Evolutionary conservation across 768 basidiomycete genomes (phyloP).

Genomic region (Lactarius akahatsu): DNA sequence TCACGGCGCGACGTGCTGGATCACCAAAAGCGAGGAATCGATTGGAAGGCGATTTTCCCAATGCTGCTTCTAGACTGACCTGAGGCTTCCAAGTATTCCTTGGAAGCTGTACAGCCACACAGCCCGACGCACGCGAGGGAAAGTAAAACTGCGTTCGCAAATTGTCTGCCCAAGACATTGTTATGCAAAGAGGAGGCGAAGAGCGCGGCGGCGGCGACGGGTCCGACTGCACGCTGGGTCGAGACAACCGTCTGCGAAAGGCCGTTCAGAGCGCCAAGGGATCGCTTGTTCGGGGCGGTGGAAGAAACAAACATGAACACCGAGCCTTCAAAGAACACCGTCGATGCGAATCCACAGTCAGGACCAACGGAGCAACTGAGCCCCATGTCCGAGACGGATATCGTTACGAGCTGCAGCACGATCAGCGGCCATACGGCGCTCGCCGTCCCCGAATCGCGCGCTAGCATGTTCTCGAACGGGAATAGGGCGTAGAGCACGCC

Average conservation of each 20-base stretch:
- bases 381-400: not conserved
- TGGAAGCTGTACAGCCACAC: not conserved
- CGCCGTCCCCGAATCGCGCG: too few relatives aligned
- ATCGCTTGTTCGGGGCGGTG: constrained; percentile 33
- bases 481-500: constrained; percentile 27
- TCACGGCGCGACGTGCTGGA: not conserved
- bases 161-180: constrained; percentile 46
- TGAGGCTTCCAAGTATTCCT: not conserved
- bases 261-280: constrained; percentile 41
- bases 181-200: constrained; percentile 52
- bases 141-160: constrained; percentile 38
- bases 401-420: not conserved
- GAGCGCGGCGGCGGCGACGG: constrained; percentile 37
- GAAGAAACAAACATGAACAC: constrained; percentile 37
- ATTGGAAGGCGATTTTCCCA: not conserved
- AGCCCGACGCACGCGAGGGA: not conserved
- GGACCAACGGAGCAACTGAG: not conserved
- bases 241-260: constrained; percentile 48
- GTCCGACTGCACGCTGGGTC: constrained; percentile 45
- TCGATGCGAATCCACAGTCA: not conserved
- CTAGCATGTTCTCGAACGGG: constrained; percentile 19
- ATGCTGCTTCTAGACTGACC: not conserved
- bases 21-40: not conserved
- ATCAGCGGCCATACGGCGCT: not conserved
- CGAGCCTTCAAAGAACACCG: not conserved